Evolutionary conservation across 2,329 filamentous ascomycete genomes (phyloP), one percentile per base, ranked within the genome.

Genomic region (Diaporthe vaccinii): DNA sequence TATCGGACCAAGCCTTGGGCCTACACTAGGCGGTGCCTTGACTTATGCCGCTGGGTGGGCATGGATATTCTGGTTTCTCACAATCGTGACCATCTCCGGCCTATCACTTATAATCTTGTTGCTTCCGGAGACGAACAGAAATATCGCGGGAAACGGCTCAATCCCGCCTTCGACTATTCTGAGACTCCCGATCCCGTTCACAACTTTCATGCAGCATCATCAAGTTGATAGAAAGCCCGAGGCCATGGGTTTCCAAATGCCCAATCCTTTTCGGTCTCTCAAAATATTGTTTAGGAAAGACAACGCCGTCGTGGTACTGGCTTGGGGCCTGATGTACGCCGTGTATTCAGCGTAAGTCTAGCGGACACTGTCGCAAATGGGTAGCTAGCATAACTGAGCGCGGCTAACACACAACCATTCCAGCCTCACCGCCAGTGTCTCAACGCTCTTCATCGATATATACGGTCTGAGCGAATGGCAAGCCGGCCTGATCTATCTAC

Each of bases 1-100:
- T 14, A 67, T 67, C 46, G 61, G 61, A 9, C 78, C 76, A 14
- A 77, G 74, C 15, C 20, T 82, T 44, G 83, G 82, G 8, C 83
- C 81, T 25, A 79, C 84, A 12, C 79, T 80, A 0, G 83, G 84
- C 3, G 84, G 83, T 1, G 82, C 81, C 61, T 71, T 85, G 31
- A 77, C 81, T 0, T 78, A 84, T 74, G 79, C 77, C 0, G 80
- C 79, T 25, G 83, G 83, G 10, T 85, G 84, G 84, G 75, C 80
- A 7, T 85, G 83, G 83, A 79, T 83, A 10, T 85, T 85, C 62
- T 84, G 84, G 83, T 79, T 85, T 14, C 80, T 85, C 53, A 76
- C 81, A 0, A 85, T 85, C 59, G 77, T 81, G 9, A 78, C 80
- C 8, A 80, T 76, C n/a, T 61, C 73, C 17, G 78, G 78, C 36